Evolutionary conservation across 2,329 filamentous ascomycete species (phyloP), one percentile per base, ranked within the genome.

Genomic region (Byssoonygena ceratinophila): DNA sequence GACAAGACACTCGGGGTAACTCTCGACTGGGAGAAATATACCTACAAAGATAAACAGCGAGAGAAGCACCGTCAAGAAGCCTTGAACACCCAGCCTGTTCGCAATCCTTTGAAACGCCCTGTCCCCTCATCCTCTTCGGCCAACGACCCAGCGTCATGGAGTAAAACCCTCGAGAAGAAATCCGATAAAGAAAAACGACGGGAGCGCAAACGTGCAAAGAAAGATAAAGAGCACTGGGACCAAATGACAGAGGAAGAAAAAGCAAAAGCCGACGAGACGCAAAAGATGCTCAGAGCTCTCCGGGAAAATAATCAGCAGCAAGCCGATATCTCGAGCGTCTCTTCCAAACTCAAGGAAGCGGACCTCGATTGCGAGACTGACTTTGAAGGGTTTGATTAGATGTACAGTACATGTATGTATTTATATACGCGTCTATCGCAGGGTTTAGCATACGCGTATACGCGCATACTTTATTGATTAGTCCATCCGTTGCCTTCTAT

Each of bases 181-280:
- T 82, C 82, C 22, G 71, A 78, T 54, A 79, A 82, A 48, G 73
- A 76, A 46, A 76, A 75, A 59, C 76, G 81, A 54, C 74, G 81
- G 51, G 83, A 86, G 59, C 83, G 81, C 72, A 80, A 80, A 63
- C 76, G 75, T 56, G 76, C 78, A 60, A 80, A 77, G 65, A 76
- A 78, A 55, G 83, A 89, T 57, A 79, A 80, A 8, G 80, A 83
- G 64, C 73, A 74, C 57, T 70, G 76, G 63, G 76, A 79, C 27
- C 76, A 74, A 54, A 82, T 91, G 79, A 85, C 80, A n/a, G 80
- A 84, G 2, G 79, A 81, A 53, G 81, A 89, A 67, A 82, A 76
- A 68, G 68, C 74, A 31, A 76, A 83, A 65, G 75, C 81, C 59
- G 74, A 68, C 59, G 78, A 85, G 64, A 74, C 87, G 11, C 74